Base-by-base conservation (phyloP, 2,329 filamentous ascomycete species). In the Fusarium palustre region DNA sequence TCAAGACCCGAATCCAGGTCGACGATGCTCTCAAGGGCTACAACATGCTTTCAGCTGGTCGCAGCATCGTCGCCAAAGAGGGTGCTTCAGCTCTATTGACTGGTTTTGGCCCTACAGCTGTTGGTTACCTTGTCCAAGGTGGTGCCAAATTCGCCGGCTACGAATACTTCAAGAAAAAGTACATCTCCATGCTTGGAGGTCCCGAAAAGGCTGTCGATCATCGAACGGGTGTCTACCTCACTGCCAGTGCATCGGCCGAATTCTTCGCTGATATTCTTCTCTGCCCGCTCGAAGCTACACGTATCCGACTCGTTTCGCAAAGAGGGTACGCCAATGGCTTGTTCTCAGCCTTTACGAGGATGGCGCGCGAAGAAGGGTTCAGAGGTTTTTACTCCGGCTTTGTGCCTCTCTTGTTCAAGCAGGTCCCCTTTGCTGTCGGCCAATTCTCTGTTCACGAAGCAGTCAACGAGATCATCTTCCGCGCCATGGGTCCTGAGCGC, bases 371-470 rank as follows among this genome's bases (percentile, higher is more conserved):
- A 75, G 92, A 96, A 81, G 92, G 93, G 76, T 61, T 94, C 63
- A 88, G 87, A 73, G 94, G 92, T 65, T 95, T 97, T 84, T 97
- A 97, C 86, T 93, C 92, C 69, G 94, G 94, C 71, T 97, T 97
- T 82, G 91, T 94, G 54, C 92, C 92, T 30, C 90, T 95, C 74
- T 86, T 94, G 70, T 93, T 92, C 83, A 94, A 95, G 83, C 92
- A 96, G 86, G 91, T 97, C 57, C 94, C 94, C 20, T 97, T 97
- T 84, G 97, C 94, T 72, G 93, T 97, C 82, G 90, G 93, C 79
- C 97, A 97, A 85, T 97, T 97, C 85, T 92, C 94, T 73, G 93
- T 95, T 57, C 96, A 93, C 85, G 94, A 97, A 84, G 95, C 92
- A 76, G 92, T 91, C 74, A 89, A 92, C 76, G 93, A 97, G 82